These are phyloP conservation scores for Cichorium intybus DNA, from an alignment of 140 eudicot genomes.

Conservation along the genomic window DNA sequence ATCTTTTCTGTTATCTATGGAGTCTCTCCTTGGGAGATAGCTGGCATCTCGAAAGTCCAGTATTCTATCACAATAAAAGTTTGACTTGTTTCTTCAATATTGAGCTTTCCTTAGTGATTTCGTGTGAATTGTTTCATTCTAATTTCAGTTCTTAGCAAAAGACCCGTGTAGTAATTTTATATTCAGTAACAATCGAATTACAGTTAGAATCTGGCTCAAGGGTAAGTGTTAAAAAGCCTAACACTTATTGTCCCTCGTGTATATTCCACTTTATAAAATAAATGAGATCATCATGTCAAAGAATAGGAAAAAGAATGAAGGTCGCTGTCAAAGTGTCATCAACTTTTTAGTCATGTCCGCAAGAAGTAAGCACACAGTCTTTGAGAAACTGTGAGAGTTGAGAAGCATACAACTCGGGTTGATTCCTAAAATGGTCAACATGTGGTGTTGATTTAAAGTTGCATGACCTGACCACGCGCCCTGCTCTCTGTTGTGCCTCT, in stretches of 20 bases:
- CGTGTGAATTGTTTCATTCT: too few species aligned
- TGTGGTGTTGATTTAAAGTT: slow-evolving; percentile 88
- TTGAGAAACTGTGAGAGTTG: slow-evolving; percentile 79
- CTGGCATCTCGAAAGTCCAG: too few species aligned
- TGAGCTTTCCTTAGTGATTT: too few species aligned
- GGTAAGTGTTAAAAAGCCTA: slow-evolving; percentile 22
- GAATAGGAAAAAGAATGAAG: slow-evolving; percentile 23
- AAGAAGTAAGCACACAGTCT: slow-evolving; percentile 86
- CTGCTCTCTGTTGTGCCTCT: slow-evolving; percentile 58
- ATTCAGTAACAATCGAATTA: slow-evolving; percentile 24
- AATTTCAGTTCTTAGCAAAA: too few species aligned
- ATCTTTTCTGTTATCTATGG: too few species aligned
- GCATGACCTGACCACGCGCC: slow-evolving; percentile 86
- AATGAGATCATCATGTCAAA: slow-evolving; percentile 20
- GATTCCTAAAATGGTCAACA: slow-evolving; percentile 87
- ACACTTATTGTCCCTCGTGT: slow-evolving; percentile 16
- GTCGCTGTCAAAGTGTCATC: slow-evolving; percentile 3
- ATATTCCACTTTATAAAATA: slow-evolving; percentile 15
- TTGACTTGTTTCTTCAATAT: background rate
- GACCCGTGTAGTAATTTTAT: too few species aligned
- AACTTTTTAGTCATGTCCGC: slow-evolving; percentile 26
- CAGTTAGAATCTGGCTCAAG: slow-evolving; percentile 25
- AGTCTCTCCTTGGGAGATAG: too few species aligned
- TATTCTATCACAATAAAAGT: too few species aligned
- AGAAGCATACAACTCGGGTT: slow-evolving; percentile 72